Conservation (phyloP, 176 grass and related monocot genomes). For the Phoenix dactylifera region DNA sequence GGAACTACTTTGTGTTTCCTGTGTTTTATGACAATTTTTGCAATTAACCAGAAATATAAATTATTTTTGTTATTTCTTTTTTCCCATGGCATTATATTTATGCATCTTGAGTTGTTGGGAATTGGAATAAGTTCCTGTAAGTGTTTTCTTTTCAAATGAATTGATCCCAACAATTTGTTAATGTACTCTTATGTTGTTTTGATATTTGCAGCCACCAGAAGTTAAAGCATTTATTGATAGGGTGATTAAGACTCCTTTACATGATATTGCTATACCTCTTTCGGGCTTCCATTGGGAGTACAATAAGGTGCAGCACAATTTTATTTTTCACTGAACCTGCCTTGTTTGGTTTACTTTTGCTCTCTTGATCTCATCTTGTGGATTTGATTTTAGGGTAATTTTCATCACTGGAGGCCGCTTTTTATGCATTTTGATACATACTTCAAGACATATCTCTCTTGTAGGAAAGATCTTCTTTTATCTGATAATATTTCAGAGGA, state of each 20-base stretch:
- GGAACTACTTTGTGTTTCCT: too few relatives aligned
- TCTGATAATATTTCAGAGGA: slow-evolving; percentile 63
- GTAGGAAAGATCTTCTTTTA: slow-evolving; percentile 83
- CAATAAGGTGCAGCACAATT: slow-evolving; percentile 51
- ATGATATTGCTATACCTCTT: slow-evolving; percentile 96
- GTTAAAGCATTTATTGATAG: slow-evolving; percentile 97
- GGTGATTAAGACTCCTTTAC: slow-evolving; percentile 87
- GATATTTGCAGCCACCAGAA: slow-evolving; percentile 68
- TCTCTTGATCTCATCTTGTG: slow-evolving; percentile 12
- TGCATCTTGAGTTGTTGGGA: too few relatives aligned
- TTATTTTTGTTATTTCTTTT: too few relatives aligned
- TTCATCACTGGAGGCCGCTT: slow-evolving; percentile 94
- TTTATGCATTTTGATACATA: slow-evolving; percentile 93
- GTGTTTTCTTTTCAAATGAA: background rate
- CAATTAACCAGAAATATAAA: too few relatives aligned
- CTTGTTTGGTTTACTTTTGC: slow-evolving; percentile 8
- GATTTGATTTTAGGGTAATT: slow-evolving; percentile 71
- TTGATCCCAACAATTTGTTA: background rate
- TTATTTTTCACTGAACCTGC: background rate
- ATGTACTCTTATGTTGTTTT: slow-evolving; percentile 24
- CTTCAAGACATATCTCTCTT: slow-evolving; percentile 88
- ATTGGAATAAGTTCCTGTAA: too few relatives aligned
- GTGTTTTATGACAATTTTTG: too few relatives aligned
- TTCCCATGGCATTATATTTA: too few relatives aligned
- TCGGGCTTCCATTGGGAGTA: slow-evolving; percentile 91